phyloP scores from a whole-genome alignment of 2,329 filamentous ascomycete species.

The Aspergillus terreus region DNA sequence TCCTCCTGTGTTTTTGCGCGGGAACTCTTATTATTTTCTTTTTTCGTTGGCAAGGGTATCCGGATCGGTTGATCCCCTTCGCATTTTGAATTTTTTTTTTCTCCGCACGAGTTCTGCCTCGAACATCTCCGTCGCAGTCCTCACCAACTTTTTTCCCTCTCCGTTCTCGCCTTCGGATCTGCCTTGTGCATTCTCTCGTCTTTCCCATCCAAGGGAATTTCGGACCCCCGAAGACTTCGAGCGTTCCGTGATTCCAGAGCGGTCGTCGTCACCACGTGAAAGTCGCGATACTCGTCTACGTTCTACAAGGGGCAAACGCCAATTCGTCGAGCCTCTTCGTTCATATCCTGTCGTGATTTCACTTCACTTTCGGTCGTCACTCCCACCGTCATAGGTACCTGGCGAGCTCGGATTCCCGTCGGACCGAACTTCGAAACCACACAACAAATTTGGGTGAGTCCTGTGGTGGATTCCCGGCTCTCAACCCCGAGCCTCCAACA shows the following conservation, averaged over 20 bases:
- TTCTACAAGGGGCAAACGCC: conserved; percentile 20
- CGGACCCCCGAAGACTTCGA: conserved; percentile 1
- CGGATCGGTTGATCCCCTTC: conserved; percentile 17
- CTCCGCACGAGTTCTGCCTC: conserved; percentile 18
- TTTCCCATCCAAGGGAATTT: conserved; percentile 10
- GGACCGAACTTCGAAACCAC: conserved; percentile 12
- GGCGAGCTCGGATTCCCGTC: conserved; percentile 2
- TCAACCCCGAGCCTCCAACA: conserved; percentile 3
- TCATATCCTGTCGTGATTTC: conserved; percentile 3
- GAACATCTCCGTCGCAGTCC: conserved; percentile 16
- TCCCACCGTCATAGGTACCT: conserved; percentile 2
- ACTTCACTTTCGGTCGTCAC: conserved; percentile 7
- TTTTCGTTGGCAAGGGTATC: conserved; percentile 16
- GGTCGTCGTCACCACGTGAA: conserved; percentile 21
- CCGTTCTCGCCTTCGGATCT: not conserved
- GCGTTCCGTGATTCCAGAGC: conserved; percentile 5
- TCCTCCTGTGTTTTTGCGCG: conserved; percentile 16
- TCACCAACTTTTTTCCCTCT: conserved; percentile 8
- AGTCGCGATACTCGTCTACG: conserved; percentile 21
- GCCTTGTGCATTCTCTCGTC: conserved; percentile 7
- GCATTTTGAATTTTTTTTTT: conserved; percentile 12
- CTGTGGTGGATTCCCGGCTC: conserved; percentile 5
- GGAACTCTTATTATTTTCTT: conserved; percentile 11
- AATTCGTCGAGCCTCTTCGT: conserved; percentile 7
- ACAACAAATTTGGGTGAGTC: conserved; percentile 8